Conservation (phyloP, 495 filamentous ascomycete species). For the Penicillium maclennaniae region DNA sequence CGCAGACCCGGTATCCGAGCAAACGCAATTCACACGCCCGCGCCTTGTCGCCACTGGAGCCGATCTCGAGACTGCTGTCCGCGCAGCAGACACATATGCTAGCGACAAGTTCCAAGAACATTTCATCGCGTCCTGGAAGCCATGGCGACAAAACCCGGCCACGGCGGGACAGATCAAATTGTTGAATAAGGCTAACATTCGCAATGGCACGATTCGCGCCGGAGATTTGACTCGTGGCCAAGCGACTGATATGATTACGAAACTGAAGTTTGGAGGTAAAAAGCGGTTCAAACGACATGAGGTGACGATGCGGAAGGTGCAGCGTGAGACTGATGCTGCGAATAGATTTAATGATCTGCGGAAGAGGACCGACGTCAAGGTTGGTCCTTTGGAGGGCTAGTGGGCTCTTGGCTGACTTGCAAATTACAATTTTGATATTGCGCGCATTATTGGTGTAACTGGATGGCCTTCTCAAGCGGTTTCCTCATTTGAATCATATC, state of each 20-base stretch:
- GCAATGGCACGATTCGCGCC: slow-evolving; percentile 50
- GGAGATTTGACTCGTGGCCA: slow-evolving; percentile 69
- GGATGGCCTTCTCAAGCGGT: neutral
- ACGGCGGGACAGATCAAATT: slow-evolving; percentile 65
- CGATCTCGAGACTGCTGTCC: slow-evolving; percentile 68
- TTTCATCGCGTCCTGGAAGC: slow-evolving; percentile 53
- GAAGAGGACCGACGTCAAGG: slow-evolving; percentile 50
- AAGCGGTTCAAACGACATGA: slow-evolving; percentile 57
- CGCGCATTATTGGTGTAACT: neutral
- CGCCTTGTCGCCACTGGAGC: slow-evolving; percentile 55
- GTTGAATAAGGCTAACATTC: slow-evolving; percentile 61
- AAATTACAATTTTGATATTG: neutral
- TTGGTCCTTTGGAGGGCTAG: slow-evolving; percentile 56
- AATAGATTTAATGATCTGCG: slow-evolving; percentile 27
- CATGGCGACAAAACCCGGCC: slow-evolving; percentile 67
- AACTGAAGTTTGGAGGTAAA: slow-evolving; percentile 76
- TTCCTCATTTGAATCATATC: neutral
- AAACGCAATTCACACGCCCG: slow-evolving; percentile 54
- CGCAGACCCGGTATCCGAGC: slow-evolving; percentile 20
- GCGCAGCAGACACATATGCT: slow-evolving; percentile 80
- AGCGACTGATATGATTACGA: slow-evolving; percentile 90
- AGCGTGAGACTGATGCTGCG: slow-evolving; percentile 32
- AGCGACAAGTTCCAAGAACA: slow-evolving; percentile 52
- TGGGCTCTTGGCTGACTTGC: slow-evolving; percentile 1
- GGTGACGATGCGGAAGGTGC: slow-evolving; percentile 35